phyloP scores from a whole-genome alignment of 768 basidiomycete genomes.

The Phaffia tasmanica region DNA sequence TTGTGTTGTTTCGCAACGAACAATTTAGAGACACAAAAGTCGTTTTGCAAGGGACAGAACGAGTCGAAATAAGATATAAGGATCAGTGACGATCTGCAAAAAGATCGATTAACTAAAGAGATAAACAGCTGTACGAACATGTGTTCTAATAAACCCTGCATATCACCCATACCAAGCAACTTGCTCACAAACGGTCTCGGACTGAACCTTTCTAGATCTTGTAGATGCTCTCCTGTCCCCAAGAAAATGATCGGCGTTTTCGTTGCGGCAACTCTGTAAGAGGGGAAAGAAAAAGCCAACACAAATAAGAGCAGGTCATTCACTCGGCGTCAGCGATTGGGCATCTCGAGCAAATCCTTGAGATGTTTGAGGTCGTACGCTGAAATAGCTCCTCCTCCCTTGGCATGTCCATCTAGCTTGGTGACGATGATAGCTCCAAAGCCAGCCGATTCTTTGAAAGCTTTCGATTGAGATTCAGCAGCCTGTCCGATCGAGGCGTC shows the following conservation, averaged over 20 bases:
- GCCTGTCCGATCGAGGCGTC: conserved; percentile 99
- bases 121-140: conserved; percentile 44
- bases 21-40: not conserved
- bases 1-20: not conserved
- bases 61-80: not conserved
- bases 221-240: conserved; percentile 93
- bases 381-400: conserved; percentile 97
- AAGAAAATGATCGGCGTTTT: conserved; percentile 98
- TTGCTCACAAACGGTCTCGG: conserved; percentile 97
- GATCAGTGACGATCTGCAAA: not conserved
- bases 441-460: conserved; percentile 94
- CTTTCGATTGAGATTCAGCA: conserved; percentile 86
- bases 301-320: not conserved
- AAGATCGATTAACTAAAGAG: not conserved
- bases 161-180: conserved; percentile 84
- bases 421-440: conserved; percentile 99
- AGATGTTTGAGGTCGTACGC: conserved; percentile 53
- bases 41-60: not conserved
- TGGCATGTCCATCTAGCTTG: conserved; percentile 98
- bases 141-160: conserved; percentile 95
- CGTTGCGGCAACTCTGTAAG: conserved; percentile 81
- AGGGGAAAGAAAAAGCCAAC: not conserved
- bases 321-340: not conserved
- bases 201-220: conserved; percentile 89
- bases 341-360: not conserved